These are phyloP conservation scores for Dalechampia spathulata DNA, from an alignment of 441 rosid genomes.

Conservation along the genomic window DNA sequence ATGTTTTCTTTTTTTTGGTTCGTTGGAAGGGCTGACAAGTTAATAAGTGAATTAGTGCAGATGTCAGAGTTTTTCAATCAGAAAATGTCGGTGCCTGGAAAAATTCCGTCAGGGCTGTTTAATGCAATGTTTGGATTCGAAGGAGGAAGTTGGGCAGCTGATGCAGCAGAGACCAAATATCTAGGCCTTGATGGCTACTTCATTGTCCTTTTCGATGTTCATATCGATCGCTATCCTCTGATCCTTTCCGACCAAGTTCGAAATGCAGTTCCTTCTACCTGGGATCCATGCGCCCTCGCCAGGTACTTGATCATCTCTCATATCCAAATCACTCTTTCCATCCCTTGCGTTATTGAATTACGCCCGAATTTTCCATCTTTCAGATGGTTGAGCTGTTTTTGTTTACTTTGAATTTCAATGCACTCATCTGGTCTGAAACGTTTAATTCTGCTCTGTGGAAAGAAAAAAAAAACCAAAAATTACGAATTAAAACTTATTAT, in stretches of 20 bases:
- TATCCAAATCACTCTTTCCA: too few relatives aligned
- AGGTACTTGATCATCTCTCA: slow-evolving; percentile 29
- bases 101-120: slow-evolving; percentile 75
- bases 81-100: slow-evolving; percentile 48
- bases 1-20: too few relatives aligned
- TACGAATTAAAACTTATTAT: too few relatives aligned
- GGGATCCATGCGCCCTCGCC: slow-evolving; percentile 76
- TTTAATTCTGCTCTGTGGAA: too few relatives aligned
- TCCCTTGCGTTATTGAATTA: too few relatives aligned
- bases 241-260: slow-evolving; percentile 54
- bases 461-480: too few relatives aligned
- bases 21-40: too few relatives aligned
- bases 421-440: too few relatives aligned
- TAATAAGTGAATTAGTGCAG: slow-evolving; percentile 25
- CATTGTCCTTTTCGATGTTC: slow-evolving; percentile 46
- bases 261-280: slow-evolving; percentile 60
- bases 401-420: too few relatives aligned
- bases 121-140: slow-evolving; percentile 69
- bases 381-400: too few relatives aligned
- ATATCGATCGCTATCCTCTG: slow-evolving; percentile 65
- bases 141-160: slow-evolving; percentile 65
- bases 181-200: slow-evolving; percentile 68
- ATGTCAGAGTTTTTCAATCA: slow-evolving; percentile 87
- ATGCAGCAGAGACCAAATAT: slow-evolving; percentile 54
- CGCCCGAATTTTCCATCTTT: too few relatives aligned